phyloP scores from a whole-genome alignment of 164 flowering plant genomes.

The Vitis rupestris region DNA sequence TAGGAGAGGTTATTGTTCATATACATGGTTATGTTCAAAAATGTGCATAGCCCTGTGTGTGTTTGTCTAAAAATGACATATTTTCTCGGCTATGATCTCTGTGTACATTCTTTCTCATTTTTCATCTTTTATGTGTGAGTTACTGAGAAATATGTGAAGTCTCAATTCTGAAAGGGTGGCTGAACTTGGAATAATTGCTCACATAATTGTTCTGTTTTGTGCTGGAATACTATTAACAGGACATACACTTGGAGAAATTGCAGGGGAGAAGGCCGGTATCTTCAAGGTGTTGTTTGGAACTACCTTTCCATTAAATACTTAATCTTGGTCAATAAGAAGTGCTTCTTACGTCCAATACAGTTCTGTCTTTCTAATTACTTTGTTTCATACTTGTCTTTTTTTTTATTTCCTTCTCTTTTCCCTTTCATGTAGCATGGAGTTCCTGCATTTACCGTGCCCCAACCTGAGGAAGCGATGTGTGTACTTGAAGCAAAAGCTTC shows the following conservation, averaged over 20 bases:
- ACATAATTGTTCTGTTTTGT: neutral
- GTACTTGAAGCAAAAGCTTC: constrained; percentile 79
- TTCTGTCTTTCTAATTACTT: neutral
- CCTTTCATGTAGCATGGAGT: constrained; percentile 53
- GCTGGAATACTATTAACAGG: constrained; percentile 44
- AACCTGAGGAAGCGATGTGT: constrained; percentile 95
- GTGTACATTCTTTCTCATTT: neutral
- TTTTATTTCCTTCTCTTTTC: neutral
- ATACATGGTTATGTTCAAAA: too few species aligned
- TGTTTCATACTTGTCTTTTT: neutral
- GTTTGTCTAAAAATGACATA: too few species aligned
- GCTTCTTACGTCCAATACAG: neutral
- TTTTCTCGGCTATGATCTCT: too few species aligned
- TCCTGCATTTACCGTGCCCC: constrained; percentile 94
- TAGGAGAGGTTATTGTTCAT: too few species aligned
- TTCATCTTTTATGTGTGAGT: neutral
- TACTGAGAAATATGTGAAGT: neutral
- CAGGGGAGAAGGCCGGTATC: constrained; percentile 97
- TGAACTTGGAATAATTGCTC: too few species aligned
- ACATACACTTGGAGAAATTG: constrained; percentile 88
- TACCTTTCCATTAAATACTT: neutral
- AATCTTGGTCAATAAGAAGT: neutral
- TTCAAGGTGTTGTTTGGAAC: constrained; percentile 63
- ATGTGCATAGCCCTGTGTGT: too few species aligned
- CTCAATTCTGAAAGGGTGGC: neutral